phyloP scores from a whole-genome alignment of 345 rosid species.

The Euphorbia pulcherrima region DNA sequence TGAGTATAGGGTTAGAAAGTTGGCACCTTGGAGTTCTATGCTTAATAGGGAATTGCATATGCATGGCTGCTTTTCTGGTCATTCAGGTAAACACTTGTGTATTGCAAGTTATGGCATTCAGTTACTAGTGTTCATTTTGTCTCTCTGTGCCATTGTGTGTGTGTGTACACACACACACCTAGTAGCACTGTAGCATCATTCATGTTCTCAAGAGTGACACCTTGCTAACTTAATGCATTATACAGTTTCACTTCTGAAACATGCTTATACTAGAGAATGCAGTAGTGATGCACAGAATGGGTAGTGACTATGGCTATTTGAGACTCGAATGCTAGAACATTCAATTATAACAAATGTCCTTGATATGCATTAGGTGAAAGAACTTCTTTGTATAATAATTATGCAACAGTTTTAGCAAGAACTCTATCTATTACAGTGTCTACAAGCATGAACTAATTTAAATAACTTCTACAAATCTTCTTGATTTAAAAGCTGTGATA shows the following conservation, averaged over 20 bases:
- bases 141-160: neutral
- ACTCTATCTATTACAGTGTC: neutral
- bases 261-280: neutral
- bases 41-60: slow-evolving; percentile 89
- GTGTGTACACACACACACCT: neutral
- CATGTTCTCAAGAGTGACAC: neutral
- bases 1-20: slow-evolving; percentile 56
- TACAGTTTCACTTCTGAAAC: neutral
- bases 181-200: neutral
- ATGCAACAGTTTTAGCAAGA: neutral
- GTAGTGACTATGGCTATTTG: too few species aligned
- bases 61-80: slow-evolving; percentile 94
- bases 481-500: neutral
- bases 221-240: neutral
- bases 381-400: neutral
- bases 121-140: neutral
- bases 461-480: neutral
- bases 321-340: neutral
- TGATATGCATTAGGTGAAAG: neutral
- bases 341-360: neutral
- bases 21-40: slow-evolving; percentile 95
- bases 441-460: neutral
- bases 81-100: slow-evolving; percentile 59
- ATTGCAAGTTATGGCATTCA: slow-evolving; percentile 6
- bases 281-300: too few species aligned